Evolutionary conservation across 1,139 yeast genomes (phyloP).

Genomic region (Taiozyma sp.): DNA sequence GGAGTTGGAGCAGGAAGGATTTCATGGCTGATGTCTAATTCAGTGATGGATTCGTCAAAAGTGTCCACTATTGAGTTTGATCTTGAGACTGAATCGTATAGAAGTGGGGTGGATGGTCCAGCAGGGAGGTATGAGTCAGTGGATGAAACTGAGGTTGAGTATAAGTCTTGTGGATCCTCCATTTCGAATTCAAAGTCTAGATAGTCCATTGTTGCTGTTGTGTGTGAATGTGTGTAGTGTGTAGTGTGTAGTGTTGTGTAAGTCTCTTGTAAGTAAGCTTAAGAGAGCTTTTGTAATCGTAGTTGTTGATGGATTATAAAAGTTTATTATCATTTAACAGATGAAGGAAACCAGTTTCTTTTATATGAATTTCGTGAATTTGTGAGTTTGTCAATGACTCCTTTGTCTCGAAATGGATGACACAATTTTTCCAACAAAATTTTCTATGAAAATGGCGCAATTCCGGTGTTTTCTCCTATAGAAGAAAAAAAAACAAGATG

Average conservation of each 20-base stretch:
- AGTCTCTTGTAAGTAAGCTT: too few species aligned
- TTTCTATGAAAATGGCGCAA: too few species aligned
- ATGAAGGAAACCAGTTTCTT: not conserved
- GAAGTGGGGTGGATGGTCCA: constrained; percentile 19
- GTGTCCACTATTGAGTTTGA: constrained; percentile 12
- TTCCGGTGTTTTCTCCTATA: too few species aligned
- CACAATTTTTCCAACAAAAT: not conserved
- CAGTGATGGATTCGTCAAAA: constrained; percentile 19
- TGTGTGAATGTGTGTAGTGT: not conserved
- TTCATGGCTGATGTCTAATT: constrained; percentile 14
- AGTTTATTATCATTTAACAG: too few species aligned
- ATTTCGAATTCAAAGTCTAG: constrained; percentile 10
- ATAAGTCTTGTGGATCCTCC: constrained; percentile 2
- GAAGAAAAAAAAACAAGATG: too few species aligned
- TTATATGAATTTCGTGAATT: not conserved
- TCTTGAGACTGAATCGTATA: constrained; percentile 21
- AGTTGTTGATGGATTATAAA: too few species aligned
- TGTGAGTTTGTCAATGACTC: too few species aligned
- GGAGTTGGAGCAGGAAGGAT: not conserved
- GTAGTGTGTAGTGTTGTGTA: not conserved
- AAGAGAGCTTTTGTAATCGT: too few species aligned
- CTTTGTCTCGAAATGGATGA: not conserved
- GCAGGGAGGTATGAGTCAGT: constrained; percentile 3
- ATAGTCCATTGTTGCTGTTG: constrained; percentile 4
- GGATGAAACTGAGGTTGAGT: constrained; percentile 4